These are phyloP conservation scores for Ceriops zippeliana DNA, from an alignment of 345 rosid species.

Conservation along the genomic window DNA sequence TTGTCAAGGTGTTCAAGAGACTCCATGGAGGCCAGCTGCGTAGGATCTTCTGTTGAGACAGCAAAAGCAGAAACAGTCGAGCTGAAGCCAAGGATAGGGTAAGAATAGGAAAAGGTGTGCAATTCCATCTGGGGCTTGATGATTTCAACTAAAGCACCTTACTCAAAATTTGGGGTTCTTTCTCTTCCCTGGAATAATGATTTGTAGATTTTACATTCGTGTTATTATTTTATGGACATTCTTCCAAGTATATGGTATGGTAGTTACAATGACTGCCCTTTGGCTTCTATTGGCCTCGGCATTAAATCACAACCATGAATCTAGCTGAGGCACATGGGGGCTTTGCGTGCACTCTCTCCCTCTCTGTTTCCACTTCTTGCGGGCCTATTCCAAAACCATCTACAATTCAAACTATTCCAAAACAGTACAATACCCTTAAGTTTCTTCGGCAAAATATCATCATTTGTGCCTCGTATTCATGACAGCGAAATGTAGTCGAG, in stretches of 20 bases:
- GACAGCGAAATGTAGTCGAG: slow-evolving; percentile 23
- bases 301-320: slow-evolving; percentile 15
- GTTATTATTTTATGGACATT: slow-evolving; percentile 24
- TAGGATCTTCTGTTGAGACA: not conserved
- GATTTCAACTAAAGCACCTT: slow-evolving; percentile 14
- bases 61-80: not conserved
- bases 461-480: slow-evolving; percentile 2
- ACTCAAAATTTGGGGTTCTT: slow-evolving; percentile 4
- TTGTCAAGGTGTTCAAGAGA: not conserved
- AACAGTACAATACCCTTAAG: not conserved
- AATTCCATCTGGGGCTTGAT: slow-evolving; percentile 11
- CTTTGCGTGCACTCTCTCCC: not conserved
- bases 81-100: not conserved
- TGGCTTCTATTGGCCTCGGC: slow-evolving; percentile 9
- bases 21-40: not conserved
- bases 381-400: too few relatives aligned
- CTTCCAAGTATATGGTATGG: slow-evolving; percentile 2
- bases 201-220: slow-evolving; percentile 5
- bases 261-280: slow-evolving; percentile 17
- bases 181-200: slow-evolving; percentile 25
- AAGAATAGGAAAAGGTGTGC: not conserved
- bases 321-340: slow-evolving; percentile 13
- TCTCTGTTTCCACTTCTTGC: not conserved
- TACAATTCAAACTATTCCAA: slow-evolving; percentile 9
- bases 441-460: not conserved